A percentile compares a stretch with the other conserved stretches of the same genome.
These are phyloP conservation scores for Argentina anserina DNA, from an alignment of 306 rosid genomes.

Conservation along the genomic window DNA sequence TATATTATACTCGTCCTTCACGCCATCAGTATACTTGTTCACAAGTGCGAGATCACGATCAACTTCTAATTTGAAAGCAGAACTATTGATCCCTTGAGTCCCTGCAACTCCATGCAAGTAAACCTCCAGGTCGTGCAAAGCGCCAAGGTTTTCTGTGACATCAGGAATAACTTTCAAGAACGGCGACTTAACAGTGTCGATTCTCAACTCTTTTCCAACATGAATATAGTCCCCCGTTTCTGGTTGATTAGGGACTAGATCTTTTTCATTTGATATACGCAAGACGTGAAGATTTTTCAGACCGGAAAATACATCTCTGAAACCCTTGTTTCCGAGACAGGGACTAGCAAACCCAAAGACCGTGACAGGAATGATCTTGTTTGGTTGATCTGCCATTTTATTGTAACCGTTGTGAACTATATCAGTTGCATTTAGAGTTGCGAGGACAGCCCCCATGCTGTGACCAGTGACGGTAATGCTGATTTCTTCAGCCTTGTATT, in stretches of 20 bases:
- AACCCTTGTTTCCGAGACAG: slow-evolving; percentile 13
- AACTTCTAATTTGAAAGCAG: background rate
- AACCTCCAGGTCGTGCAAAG: background rate
- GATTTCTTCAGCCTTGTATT: slow-evolving; percentile 11
- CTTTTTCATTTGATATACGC: slow-evolving; percentile 5
- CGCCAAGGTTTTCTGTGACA: background rate
- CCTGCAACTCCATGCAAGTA: slow-evolving; percentile 14
- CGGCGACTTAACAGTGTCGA: background rate
- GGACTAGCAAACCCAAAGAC: slow-evolving; percentile 13
- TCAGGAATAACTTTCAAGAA: slow-evolving; percentile 2
- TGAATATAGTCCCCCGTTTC: background rate
- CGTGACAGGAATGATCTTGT: slow-evolving; percentile 7
- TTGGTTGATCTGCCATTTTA: background rate
- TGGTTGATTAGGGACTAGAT: background rate
- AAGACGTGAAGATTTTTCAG: slow-evolving; percentile 8
- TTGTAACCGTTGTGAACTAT: slow-evolving; percentile 12
- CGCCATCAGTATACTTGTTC: slow-evolving; percentile 9
- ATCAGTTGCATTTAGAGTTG: slow-evolving; percentile 5
- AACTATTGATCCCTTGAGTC: background rate
- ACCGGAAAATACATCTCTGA: background rate
- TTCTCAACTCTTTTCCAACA: slow-evolving; percentile 10
- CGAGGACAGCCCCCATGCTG: slow-evolving; percentile 25
- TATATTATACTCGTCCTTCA: slow-evolving; percentile 10
- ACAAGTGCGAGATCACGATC: slow-evolving; percentile 8
- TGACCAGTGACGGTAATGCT: slow-evolving; percentile 11